A percentile compares a stretch with the other conserved stretches of the same genome.
Evolutionary conservation across 176 grass and related monocot species (phyloP).

Genomic region (Eragrostis curvula): DNA sequence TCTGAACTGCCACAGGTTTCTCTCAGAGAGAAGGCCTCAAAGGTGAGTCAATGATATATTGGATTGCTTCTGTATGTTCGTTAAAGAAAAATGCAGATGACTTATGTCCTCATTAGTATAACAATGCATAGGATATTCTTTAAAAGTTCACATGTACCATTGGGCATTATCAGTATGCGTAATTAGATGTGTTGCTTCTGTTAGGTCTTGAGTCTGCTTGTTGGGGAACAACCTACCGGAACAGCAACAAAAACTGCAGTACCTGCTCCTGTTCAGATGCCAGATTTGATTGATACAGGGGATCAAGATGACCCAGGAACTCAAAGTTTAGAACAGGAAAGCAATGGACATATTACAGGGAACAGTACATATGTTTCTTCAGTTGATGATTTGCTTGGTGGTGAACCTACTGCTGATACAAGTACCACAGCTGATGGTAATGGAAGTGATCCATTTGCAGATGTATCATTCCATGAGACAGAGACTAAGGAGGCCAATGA

Average conservation of each 20-base stretch:
- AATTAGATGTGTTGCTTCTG: conserved; percentile 36
- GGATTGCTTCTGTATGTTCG: background rate
- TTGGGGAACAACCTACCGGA: conserved; percentile 63
- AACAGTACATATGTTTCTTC: conserved; percentile 46
- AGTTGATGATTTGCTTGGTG: conserved; percentile 82
- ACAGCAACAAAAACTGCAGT: conserved; percentile 49
- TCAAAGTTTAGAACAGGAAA: conserved; percentile 56
- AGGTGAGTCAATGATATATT: conserved; percentile 57
- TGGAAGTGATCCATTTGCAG: conserved; percentile 89
- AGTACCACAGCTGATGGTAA: conserved; percentile 45
- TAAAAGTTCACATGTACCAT: background rate
- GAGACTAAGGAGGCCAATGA: conserved; percentile 78
- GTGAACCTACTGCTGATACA: conserved; percentile 55
- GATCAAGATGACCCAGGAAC: conserved; percentile 63
- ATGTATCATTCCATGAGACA: conserved; percentile 87
- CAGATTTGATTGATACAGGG: conserved; percentile 95
- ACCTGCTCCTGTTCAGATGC: conserved; percentile 71
- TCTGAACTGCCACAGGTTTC: conserved; percentile 90
- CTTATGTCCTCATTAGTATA: conserved; percentile 22
- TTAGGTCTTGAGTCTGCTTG: conserved; percentile 89
- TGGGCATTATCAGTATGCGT: conserved; percentile 5
- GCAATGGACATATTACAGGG: conserved; percentile 30
- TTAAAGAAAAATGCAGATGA: background rate
- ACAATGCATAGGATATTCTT: background rate
- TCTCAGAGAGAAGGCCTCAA: conserved; percentile 89